Percentiles rank a stretch among this genome's conserved stretches.
These are phyloP conservation scores for Rhizoclosmatium sp. DNA, from an alignment of 192 early-diverging fungal species.

Conservation along the genomic window DNA sequence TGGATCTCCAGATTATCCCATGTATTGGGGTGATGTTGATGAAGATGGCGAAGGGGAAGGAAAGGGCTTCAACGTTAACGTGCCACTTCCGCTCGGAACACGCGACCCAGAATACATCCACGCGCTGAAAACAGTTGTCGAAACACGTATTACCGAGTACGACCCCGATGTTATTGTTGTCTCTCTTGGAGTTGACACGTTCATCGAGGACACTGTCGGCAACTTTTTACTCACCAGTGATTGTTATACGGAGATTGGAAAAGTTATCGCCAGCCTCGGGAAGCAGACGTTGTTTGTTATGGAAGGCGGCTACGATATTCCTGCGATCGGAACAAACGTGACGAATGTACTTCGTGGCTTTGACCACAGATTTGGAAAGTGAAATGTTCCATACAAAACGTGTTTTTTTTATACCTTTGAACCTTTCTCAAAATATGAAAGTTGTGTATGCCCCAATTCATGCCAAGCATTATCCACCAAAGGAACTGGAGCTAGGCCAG, in stretches of 20 bases:
- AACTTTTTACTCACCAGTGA: conserved; percentile 42
- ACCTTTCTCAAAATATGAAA: background rate
- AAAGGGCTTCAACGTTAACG: conserved; percentile 72
- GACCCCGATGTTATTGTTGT: conserved; percentile 66
- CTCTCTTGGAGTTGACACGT: conserved; percentile 75
- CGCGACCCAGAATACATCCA: conserved; percentile 65
- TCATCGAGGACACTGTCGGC: conserved; percentile 48
- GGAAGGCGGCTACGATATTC: conserved; percentile 48
- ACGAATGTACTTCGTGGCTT: conserved; percentile 40
- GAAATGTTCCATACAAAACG: background rate
- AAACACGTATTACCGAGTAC: conserved; percentile 55
- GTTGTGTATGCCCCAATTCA: background rate
- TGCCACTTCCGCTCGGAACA: conserved; percentile 63
- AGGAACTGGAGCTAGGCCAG: conserved; percentile 42
- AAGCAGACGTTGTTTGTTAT: conserved; percentile 48
- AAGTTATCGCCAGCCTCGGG: conserved; percentile 17
- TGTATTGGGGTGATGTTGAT: conserved; percentile 62
- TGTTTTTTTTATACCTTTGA: no score
- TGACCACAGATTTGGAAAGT: background rate
- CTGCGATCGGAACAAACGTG: conserved; percentile 40
- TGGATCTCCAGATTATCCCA: conserved; percentile 67
- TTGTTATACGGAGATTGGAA: conserved; percentile 42
- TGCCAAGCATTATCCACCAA: conserved; percentile 30
- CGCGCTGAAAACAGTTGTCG: conserved; percentile 50
- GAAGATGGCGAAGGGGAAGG: conserved; percentile 70